These are phyloP conservation scores for Schizosaccharomyces cryophilus DNA, from an alignment of 805 yeast species.

Conservation along the genomic window DNA sequence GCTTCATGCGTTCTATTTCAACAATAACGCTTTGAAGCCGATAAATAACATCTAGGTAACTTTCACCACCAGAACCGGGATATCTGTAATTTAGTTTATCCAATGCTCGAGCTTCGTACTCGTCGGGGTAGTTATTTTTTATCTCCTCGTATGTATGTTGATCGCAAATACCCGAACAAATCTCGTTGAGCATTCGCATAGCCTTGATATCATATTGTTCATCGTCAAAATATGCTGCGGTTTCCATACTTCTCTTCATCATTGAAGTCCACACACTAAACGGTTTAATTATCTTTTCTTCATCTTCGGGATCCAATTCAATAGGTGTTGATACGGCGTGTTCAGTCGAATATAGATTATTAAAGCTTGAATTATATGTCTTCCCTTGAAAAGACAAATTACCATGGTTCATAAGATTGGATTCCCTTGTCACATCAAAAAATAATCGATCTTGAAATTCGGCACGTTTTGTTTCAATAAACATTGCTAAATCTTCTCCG, in stretches of 20 bases:
- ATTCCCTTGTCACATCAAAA: neutral
- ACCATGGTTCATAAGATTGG: neutral
- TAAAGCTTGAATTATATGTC: neutral
- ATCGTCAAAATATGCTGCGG: slow-evolving; percentile 55
- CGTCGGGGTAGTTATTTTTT: slow-evolving; percentile 44
- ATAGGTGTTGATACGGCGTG: neutral
- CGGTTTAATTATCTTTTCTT: slow-evolving; percentile 21
- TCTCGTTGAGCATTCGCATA: slow-evolving; percentile 78
- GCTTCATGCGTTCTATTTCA: slow-evolving; percentile 77
- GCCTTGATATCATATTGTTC: slow-evolving; percentile 53
- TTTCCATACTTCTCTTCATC: slow-evolving; percentile 54
- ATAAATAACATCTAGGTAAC: slow-evolving; percentile 78
- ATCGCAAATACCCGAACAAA: slow-evolving; percentile 80
- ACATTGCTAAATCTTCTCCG: slow-evolving; percentile 44
- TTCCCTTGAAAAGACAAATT: neutral
- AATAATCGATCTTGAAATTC: slow-evolving; percentile 13
- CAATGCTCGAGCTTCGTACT: slow-evolving; percentile 47
- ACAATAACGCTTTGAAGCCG: slow-evolving; percentile 73
- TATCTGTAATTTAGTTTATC: slow-evolving; percentile 71
- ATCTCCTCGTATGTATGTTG: slow-evolving; percentile 84
- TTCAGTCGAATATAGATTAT: neutral
- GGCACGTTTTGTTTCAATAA: slow-evolving; percentile 22
- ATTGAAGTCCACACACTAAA: slow-evolving; percentile 87
- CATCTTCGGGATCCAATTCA: neutral
- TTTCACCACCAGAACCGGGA: slow-evolving; percentile 95